Evolutionary conservation across 1,284 basidiomycete species (phyloP).

Genomic region (Austropuccinia psidii): DNA sequence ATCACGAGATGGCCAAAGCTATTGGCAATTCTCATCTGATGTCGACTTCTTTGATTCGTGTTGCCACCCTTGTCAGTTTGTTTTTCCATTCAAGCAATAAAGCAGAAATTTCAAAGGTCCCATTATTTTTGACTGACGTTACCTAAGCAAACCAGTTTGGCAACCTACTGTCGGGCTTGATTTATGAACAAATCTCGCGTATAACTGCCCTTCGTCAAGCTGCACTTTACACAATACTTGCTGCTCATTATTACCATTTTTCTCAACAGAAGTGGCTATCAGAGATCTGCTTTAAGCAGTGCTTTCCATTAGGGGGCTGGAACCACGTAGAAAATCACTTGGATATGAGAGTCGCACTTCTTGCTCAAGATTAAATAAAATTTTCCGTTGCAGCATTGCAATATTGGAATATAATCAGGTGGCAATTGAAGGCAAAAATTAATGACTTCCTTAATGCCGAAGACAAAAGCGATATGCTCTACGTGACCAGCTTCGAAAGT

Average conservation of each 20-base stretch:
- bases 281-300: neutral
- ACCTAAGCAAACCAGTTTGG: constrained; percentile 23
- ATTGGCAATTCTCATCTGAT: constrained; percentile 9
- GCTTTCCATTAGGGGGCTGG: constrained; percentile 3
- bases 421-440: no score
- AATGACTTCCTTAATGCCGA: neutral
- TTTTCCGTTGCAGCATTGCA: neutral
- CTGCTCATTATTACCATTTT: constrained; percentile 4
- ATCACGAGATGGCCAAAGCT: constrained; percentile 23
- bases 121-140: no score
- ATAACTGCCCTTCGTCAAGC: neutral
- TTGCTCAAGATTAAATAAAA: neutral
- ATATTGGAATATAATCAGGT: constrained; percentile 19
- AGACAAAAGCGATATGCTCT: constrained; percentile 1
- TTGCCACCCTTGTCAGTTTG: constrained; percentile 20
- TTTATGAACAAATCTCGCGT: constrained; percentile 20
- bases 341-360: neutral
- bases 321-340: constrained; percentile 2
- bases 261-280: constrained; percentile 12
- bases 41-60: neutral
- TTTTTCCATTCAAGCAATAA: neutral
- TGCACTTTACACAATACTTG: neutral
- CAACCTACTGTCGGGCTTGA: constrained; percentile 14
- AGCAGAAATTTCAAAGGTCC: no score
- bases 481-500: neutral